These are phyloP conservation scores for Xerocomus potaroensis DNA, from an alignment of 768 basidiomycete genomes.

Conservation along the genomic window DNA sequence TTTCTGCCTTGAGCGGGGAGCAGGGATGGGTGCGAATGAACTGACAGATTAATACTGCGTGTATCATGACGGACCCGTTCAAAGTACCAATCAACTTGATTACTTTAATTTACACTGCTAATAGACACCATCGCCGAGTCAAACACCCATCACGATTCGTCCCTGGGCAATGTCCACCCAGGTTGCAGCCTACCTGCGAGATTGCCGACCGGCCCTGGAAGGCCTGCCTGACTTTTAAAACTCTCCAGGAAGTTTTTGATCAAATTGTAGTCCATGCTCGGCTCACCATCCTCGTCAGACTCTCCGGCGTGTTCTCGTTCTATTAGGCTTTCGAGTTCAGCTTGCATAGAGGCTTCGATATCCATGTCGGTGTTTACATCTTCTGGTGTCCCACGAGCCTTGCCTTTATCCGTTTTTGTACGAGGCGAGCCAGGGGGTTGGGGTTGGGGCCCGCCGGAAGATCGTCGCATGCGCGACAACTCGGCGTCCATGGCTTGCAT, in stretches of 20 bases:
- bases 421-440: conserved; percentile 10
- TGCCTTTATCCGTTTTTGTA: conserved; percentile 48
- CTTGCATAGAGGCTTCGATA: conserved; percentile 86
- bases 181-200: conserved; percentile 80
- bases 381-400: conserved; percentile 28
- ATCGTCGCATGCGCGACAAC: conserved; percentile 46
- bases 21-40: conserved; percentile 21
- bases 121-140: no score
- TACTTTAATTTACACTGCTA: no score
- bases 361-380: conserved; percentile 53
- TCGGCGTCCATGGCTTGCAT: conserved; percentile 96
- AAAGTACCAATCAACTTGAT: no score
- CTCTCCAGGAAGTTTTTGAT: conserved; percentile 98
- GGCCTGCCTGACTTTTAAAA: conserved; percentile 86
- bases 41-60: conserved; percentile 82
- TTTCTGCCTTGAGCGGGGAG: conserved; percentile 17
- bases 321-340: conserved; percentile 68
- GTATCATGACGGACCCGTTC: conserved; percentile 53
- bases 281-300: conserved; percentile 50
- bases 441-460: conserved; percentile 14
- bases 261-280: conserved; percentile 76
- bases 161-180: conserved; percentile 71
- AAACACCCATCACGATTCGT: conserved; percentile 41
- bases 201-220: conserved; percentile 89
- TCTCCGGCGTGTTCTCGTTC: conserved; percentile 43